phyloP scores from a whole-genome alignment of 805 yeast species.

The Sugiyamaella smithiae region DNA sequence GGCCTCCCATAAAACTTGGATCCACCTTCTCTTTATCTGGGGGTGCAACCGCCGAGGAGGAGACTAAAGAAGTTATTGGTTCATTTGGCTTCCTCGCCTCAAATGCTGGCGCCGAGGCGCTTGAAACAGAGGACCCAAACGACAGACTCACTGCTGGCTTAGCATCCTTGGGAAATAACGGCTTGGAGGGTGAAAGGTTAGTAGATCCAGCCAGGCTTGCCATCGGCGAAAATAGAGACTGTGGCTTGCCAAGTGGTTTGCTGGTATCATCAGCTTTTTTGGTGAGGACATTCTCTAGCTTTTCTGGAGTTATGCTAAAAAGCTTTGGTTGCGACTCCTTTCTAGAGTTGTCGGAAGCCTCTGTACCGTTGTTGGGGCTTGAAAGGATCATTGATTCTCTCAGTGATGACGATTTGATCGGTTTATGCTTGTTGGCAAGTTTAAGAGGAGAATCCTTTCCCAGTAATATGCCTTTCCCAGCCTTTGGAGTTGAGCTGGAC shows the following conservation, averaged over 20 bases:
- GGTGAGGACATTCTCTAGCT: neutral
- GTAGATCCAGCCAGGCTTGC: neutral
- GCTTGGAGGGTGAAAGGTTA: conserved; percentile 17
- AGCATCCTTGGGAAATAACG: conserved; percentile 8
- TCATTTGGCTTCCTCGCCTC: too few species aligned
- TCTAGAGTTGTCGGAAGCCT: conserved; percentile 4
- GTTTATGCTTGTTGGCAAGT: conserved; percentile 15
- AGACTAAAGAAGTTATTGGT: too few species aligned
- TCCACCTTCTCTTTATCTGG: too few species aligned
- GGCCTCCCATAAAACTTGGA: too few species aligned
- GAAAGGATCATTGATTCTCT: conserved; percentile 16
- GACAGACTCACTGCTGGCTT: neutral
- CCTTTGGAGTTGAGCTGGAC: neutral
- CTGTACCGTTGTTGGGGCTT: too few species aligned
- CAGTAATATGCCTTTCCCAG: neutral
- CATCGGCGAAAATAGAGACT: conserved; percentile 14
- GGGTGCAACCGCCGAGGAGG: too few species aligned
- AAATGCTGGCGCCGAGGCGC: too few species aligned
- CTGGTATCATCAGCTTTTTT: neutral
- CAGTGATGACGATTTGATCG: conserved; percentile 20
- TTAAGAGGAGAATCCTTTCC: neutral
- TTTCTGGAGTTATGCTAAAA: conserved; percentile 5
- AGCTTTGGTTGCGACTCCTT: conserved; percentile 1
- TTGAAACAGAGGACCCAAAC: too few species aligned
- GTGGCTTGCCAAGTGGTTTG: neutral